A percentile compares a stretch with the other conserved stretches of the same genome.
Evolutionary conservation across 371 early-diverging fungal genomes (phyloP).

Genomic region (Zychaea mexicana): DNA sequence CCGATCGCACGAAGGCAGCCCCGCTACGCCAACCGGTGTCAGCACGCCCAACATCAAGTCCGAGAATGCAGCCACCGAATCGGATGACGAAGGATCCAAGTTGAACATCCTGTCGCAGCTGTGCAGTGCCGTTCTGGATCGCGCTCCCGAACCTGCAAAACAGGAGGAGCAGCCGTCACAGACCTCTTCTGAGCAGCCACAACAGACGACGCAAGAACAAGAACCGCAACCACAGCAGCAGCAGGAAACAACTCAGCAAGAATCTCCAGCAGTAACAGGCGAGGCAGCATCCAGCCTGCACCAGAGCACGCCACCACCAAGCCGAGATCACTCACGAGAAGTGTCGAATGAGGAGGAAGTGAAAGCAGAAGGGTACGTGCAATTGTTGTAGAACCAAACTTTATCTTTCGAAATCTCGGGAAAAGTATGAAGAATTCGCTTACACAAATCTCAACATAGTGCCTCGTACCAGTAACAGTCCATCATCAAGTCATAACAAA

Average conservation of each 20-base stretch:
- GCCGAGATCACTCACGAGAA: slow-evolving; percentile 12
- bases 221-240: too few species aligned
- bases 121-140: slow-evolving; percentile 47
- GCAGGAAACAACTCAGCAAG: neutral
- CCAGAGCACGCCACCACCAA: slow-evolving; percentile 10
- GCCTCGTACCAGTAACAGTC: too few species aligned
- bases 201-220: neutral
- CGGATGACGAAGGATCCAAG: slow-evolving; percentile 51
- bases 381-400: neutral
- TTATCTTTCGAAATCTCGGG: too few species aligned
- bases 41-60: slow-evolving; percentile 7
- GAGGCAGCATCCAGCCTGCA: neutral
- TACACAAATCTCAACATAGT: too few species aligned
- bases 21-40: slow-evolving; percentile 13
- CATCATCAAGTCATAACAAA: too few species aligned
- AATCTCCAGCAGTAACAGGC: slow-evolving; percentile 1
- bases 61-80: slow-evolving; percentile 22
- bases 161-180: slow-evolving; percentile 2
- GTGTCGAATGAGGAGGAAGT: slow-evolving; percentile 4
- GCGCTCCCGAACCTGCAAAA: slow-evolving; percentile 4
- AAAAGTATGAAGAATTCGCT: too few species aligned
- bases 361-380: neutral
- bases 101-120: slow-evolving; percentile 47
- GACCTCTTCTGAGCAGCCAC: neutral
- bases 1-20: slow-evolving; percentile 10